Evolutionary conservation across 1,284 basidiomycete genomes (phyloP), one percentile per base, ranked within the genome.

Genomic region (Limonomyces culmigenus): DNA sequence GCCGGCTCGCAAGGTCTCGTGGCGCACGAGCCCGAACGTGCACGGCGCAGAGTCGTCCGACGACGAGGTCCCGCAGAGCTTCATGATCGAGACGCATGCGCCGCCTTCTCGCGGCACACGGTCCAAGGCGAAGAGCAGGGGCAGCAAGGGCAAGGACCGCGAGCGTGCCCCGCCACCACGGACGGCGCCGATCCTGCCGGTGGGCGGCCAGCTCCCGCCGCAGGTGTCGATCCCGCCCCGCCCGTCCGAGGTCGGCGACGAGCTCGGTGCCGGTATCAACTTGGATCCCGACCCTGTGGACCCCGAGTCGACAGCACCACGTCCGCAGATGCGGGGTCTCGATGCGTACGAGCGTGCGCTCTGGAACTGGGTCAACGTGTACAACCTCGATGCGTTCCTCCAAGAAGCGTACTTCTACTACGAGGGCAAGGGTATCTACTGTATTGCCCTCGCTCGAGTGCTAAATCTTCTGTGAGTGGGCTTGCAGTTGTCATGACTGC

Each of bases 291-390:
- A n/a, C n/a, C n/a, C n/a, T n/a, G n/a, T n/a, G n/a, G n/a, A n/a
- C 41, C 3, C 39, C 40, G 25, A 39, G 44, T 13, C 43, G 46
- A 1, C 46, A 46, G 21, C 42, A 46, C 17, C 40, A 45, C 19
- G 45, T 44, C 33, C 45, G 43, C 62, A 59, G 38, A 69, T 76
- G 65, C 64, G 70, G 33, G 83, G 85, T 3, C 52, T 92, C 39
- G 80, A 87, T 48, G 75, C 74, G 12, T 79, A 87, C 51, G 88
- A 96, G 54, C 75, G 75, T 44, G 93, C 93, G 0, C 53, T 97
- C 31, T 99, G 95, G 95, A 83, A 86, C 43, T 99, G 95, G 95
- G 88, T 95, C 42, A 99, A 98, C 51, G 87, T 97, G 5, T 87
- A 88, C 50, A 93, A 98, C 52, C 67, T 98, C 29, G 93, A 99